Evolutionary conservation across 768 basidiomycete genomes (phyloP).

Genomic region (Tremella mesenterica): DNA sequence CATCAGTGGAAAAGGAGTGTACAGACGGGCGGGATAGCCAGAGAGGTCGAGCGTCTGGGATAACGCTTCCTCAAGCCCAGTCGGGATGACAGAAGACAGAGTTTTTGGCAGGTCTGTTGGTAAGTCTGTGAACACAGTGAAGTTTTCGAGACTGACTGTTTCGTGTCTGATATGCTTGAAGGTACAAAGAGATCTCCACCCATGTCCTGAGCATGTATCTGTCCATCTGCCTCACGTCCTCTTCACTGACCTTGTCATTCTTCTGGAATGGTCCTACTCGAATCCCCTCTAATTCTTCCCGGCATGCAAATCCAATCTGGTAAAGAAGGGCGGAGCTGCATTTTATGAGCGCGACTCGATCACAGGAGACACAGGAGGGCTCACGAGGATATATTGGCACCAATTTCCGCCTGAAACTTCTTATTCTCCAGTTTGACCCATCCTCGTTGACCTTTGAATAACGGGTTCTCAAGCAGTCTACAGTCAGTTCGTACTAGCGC

Average conservation of each 20-base stretch:
- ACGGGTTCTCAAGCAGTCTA: conserved; percentile 29
- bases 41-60: conserved; percentile 1
- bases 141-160: conserved; percentile 10
- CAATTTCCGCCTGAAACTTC: conserved; percentile 17
- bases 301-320: conserved; percentile 33
- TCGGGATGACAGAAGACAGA: background rate
- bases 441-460: conserved; percentile 33
- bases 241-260: conserved; percentile 10
- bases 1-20: too few species aligned
- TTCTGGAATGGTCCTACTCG: conserved; percentile 28
- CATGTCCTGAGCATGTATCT: conserved; percentile 33
- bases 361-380: background rate
- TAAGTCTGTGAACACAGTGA: background rate
- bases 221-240: conserved; percentile 25
- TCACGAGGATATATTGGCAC: conserved; percentile 13
- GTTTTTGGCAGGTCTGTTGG: background rate
- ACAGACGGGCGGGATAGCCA: conserved; percentile 19
- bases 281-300: conserved; percentile 19
- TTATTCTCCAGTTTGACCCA: conserved; percentile 30
- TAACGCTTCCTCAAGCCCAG: conserved; percentile 7
- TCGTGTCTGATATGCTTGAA: conserved; percentile 9
- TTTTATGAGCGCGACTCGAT: background rate
- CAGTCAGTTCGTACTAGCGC: background rate
- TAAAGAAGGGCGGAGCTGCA: conserved; percentile 15
- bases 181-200: conserved; percentile 27